Conservation (phyloP, 164 flowering plant species). For the Nelumbo lutea region DNA sequence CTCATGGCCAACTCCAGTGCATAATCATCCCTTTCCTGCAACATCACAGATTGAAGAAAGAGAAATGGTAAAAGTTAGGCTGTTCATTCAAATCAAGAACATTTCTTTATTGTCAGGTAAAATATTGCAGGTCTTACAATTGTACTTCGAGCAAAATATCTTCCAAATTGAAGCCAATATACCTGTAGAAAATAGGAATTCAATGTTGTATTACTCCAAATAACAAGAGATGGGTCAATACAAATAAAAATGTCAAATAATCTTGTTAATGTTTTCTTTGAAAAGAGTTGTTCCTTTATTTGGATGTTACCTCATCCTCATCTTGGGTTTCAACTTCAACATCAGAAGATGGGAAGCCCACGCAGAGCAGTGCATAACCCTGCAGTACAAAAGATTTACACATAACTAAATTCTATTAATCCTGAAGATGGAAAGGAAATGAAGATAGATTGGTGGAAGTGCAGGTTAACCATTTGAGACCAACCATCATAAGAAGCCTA, state of each 20-base stretch:
- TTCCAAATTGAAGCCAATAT: constrained; percentile 98
- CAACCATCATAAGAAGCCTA: background rate
- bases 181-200: constrained; percentile 43
- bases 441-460: background rate
- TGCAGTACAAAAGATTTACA: constrained; percentile 21
- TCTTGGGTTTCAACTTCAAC: constrained; percentile 96
- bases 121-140: constrained; percentile 47
- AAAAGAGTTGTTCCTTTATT: background rate
- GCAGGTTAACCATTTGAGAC: background rate
- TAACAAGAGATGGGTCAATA: background rate
- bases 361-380: constrained; percentile 98
- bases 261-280: background rate
- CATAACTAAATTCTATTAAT: background rate
- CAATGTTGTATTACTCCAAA: background rate
- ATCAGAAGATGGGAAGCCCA: constrained; percentile 87
- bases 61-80: background rate
- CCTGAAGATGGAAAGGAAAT: background rate
- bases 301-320: constrained; percentile 79
- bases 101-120: background rate
- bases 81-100: background rate
- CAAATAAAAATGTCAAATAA: too few relatives aligned
- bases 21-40: constrained; percentile 88
- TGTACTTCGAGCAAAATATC: constrained; percentile 95
- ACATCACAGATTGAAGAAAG: background rate
- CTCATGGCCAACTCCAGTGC: constrained; percentile 85